Conservation (phyloP, 169 alveolate species). For the Babesia sp. region DNA sequence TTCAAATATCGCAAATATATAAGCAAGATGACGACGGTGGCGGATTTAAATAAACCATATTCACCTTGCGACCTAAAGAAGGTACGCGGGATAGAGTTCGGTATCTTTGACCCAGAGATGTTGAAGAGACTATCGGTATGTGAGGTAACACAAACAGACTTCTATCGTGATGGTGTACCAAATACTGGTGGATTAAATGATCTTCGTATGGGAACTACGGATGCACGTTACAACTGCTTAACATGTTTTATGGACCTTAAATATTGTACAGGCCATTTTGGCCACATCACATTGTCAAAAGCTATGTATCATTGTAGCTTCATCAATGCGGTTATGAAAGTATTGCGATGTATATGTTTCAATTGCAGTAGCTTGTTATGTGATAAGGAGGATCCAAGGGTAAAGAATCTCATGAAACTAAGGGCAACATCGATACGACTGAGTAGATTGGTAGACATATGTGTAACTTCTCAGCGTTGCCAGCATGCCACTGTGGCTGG, state of each 20-base stretch:
- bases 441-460: constrained; percentile 63
- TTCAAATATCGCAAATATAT: constrained; percentile 22
- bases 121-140: constrained; percentile 85
- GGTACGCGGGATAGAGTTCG: constrained; percentile 82
- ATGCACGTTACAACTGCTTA: constrained; percentile 87
- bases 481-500: constrained; percentile 66
- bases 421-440: constrained; percentile 67
- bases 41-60: constrained; percentile 83
- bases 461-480: constrained; percentile 68
- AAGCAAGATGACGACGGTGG: constrained; percentile 62
- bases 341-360: constrained; percentile 95
- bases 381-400: constrained; percentile 83
- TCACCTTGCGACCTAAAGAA: constrained; percentile 84
- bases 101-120: constrained; percentile 85
- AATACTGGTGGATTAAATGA: constrained; percentile 92
- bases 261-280: constrained; percentile 99
- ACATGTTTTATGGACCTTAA: constrained; percentile 93
- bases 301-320: constrained; percentile 96
- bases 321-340: constrained; percentile 87
- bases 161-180: constrained; percentile 90
- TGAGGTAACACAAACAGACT: constrained; percentile 85
- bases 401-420: constrained; percentile 62
- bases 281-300: constrained; percentile 93
- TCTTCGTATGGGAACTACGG: constrained; percentile 96
- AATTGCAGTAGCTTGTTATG: constrained; percentile 90